Evolutionary conservation across 148 eudicot species (phyloP), one percentile per base, ranked within the genome.

Genomic region (Rhododendron vialii): DNA sequence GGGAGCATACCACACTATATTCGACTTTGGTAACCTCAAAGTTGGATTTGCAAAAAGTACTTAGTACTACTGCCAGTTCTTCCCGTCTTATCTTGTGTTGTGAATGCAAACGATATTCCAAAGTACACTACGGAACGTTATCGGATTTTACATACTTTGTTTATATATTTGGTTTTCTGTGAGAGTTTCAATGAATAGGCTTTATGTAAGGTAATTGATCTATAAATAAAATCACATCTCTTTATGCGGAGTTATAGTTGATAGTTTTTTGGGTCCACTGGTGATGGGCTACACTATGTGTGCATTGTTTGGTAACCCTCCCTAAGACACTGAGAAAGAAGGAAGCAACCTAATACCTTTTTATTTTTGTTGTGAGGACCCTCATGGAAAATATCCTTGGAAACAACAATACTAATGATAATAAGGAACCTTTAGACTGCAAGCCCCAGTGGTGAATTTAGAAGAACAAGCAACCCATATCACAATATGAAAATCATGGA

Each of bases 1-100:
- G 81, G 91, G 88, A 78, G 90, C 89, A 53, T 92, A 92, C 81
- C 93, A 92, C 88, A 90, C 93, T 0, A 74, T 90, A 71, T 92
- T 92, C 33, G 93, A 92, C 84, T 89, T 80, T 55, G 93, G 87
- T n/a, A 86, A 87, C 80, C 91, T 83, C 15, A 86, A 65, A 81
- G 83, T 92, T 12, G 93, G 93, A 57, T 90, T 92, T 81, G 92
- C 93, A 43, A 36, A 88, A 33, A 84, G 80, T 51, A 47, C 35
- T 51, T 71, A 71, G 43, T 78, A 10, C 30, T 24, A 47, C 30
- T 78, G 47, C 53, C 26, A 78, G 2, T 78, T 45, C 33, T n/a
- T 45, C 81, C 81, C 9, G 5, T 78, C 24, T 67, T 45, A 53
- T 18, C n/a, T 14, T 3, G 18, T 14, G 3, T 76, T 35, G 79